Evolutionary conservation across 2,329 filamentous ascomycete genomes (phyloP).

Genomic region (Epichloe baconii): DNA sequence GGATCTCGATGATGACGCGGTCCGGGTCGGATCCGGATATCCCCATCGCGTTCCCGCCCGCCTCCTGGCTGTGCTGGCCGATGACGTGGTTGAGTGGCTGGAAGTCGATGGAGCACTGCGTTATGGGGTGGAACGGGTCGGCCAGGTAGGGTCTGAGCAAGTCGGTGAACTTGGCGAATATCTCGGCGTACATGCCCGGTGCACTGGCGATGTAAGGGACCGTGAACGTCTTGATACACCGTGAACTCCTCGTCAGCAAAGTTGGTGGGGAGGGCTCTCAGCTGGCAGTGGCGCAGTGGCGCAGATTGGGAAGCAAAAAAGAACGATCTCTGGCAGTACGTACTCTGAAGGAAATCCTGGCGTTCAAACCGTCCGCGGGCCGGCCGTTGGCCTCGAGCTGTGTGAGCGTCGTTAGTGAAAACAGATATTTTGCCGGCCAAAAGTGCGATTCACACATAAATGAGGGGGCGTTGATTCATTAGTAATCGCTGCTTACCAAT

Average conservation of each 20-base stretch:
- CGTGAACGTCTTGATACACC: not conserved
- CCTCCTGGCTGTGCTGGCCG: not conserved
- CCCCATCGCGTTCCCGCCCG: not conserved
- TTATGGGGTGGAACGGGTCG: not conserved
- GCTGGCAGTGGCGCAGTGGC: too few species aligned
- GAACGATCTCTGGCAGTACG: too few species aligned
- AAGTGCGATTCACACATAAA: too few species aligned
- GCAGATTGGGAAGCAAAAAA: too few species aligned
- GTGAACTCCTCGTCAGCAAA: too few species aligned
- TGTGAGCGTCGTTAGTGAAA: too few species aligned
- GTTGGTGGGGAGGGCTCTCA: too few species aligned
- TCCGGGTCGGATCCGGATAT: not conserved
- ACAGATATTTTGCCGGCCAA: too few species aligned
- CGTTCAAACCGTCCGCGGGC: fast-evolving
- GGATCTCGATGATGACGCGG: not conserved
- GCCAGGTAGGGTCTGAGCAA: not conserved
- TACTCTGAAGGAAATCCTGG: too few species aligned
- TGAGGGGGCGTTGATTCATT: too few species aligned
- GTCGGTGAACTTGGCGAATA: not conserved
- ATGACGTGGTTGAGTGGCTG: not conserved
- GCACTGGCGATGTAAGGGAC: not conserved
- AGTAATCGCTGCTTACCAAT: too few species aligned
- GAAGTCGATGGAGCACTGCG: not conserved
- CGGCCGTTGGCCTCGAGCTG: too few species aligned
- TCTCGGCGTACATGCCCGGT: not conserved